phyloP scores from a whole-genome alignment of 2,329 filamentous ascomycete species.

The Diplodia intermedia region DNA sequence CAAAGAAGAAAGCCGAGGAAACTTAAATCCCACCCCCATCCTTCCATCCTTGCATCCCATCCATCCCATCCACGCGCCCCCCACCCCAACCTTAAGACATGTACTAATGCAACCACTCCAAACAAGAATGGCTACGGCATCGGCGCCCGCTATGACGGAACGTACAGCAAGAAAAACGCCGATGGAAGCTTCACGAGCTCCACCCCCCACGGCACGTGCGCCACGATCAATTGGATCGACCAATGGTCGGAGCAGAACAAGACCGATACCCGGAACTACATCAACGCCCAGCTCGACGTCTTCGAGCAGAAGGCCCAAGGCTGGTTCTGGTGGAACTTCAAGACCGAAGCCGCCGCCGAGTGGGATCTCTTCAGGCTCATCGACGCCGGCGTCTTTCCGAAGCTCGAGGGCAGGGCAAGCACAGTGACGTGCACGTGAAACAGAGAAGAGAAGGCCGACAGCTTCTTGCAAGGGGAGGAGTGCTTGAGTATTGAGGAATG shows the following conservation, averaged over 20 bases:
- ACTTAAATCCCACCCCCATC: no score
- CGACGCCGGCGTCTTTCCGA: conserved; percentile 60
- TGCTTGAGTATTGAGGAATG: neutral
- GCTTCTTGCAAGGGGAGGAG: neutral
- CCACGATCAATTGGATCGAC: conserved; percentile 56
- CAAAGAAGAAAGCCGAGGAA: no score
- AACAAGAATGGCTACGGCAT: conserved; percentile 59
- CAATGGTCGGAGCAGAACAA: conserved; percentile 56
- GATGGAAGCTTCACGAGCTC: conserved; percentile 58
- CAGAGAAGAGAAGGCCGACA: neutral
- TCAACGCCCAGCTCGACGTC: conserved; percentile 62
- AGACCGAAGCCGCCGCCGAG: conserved; percentile 61
- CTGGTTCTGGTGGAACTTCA: conserved; percentile 67
- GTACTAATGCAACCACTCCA: neutral
- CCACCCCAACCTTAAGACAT: neutral
- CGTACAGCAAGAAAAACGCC: conserved; percentile 47
- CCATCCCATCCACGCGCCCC: no score
- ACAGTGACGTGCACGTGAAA: neutral
- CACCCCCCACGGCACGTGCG: conserved; percentile 60
- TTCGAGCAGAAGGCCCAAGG: conserved; percentile 60
- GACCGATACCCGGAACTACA: conserved; percentile 57
- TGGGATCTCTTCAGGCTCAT: conserved; percentile 62
- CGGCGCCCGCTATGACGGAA: conserved; percentile 67
- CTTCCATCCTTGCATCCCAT: no score
- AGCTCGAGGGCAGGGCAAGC: conserved; percentile 31